Evolutionary conservation across 768 basidiomycete genomes (phyloP), one percentile per base, ranked within the genome.

Genomic region (Fistulinella prunicolor): DNA sequence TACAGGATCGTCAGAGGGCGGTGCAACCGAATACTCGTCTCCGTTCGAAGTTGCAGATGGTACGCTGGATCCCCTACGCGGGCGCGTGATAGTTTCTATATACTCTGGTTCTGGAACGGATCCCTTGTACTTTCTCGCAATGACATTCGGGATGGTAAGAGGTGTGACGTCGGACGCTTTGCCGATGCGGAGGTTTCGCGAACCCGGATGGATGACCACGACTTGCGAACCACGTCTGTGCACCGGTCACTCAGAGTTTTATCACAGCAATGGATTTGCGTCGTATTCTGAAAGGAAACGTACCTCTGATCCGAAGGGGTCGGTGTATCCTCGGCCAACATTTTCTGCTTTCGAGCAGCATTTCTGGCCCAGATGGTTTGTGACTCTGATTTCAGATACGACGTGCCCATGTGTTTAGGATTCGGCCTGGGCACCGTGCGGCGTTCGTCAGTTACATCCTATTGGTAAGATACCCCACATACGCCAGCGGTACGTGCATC

Each of bases 401-500:
- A 81, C 8, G 87, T 81, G 26, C 80, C 82, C 64, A 82, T 76
- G 58, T 92, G 85, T 62, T 92, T 93, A 28, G 86, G 86, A 64
- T 90, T 91, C 26, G 82, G 77, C 47, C 86, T 90, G 58, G 10
- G 38, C 17, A 38, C n/a, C n/a, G n/a, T n/a, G n/a, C 45, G 19
- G 26, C 45, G 19, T 23, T 37, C 13, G 42, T 60, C 45, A 65
- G 52, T 43, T 44, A 40, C 35, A 42, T 44, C 44, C 26, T 23
- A 16, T 44, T 24, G 42, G 36, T 10, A 26, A 44, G 47, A 42
- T 14, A 51, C 38, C 22, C 24, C 66, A 65, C 76, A 52, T 60
- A 89, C 85, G 82, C 77, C 50, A 88, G 67, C 23, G 90, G 91
- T 9, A 92, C 89, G 67, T 82, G 75, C 67, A 93, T 93, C 13